These are phyloP conservation scores for Xylaria sp. DNA, from an alignment of 2,329 filamentous ascomycete species.

Conservation along the genomic window DNA sequence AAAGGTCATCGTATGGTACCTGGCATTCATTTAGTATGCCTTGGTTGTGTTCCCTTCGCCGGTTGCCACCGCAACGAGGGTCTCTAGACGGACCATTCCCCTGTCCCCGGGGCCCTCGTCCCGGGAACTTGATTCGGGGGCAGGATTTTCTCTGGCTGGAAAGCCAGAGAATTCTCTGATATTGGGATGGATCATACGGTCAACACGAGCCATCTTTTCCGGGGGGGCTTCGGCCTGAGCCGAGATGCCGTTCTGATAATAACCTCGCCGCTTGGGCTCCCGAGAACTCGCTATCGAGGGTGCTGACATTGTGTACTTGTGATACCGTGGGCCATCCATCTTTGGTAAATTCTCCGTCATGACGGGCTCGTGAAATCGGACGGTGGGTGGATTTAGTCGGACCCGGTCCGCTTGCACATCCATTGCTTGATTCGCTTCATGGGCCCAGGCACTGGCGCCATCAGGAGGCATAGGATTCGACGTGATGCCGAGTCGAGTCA, in stretches of 20 bases:
- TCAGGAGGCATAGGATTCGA: slow-evolving; percentile 60
- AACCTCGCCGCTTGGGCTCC: slow-evolving; percentile 73
- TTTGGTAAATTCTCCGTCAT: slow-evolving; percentile 43
- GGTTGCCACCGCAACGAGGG: slow-evolving; percentile 72
- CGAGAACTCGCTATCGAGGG: slow-evolving; percentile 65
- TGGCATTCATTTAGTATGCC: slow-evolving; percentile 42
- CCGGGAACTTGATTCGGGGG: slow-evolving; percentile 43
- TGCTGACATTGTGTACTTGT: slow-evolving; percentile 70
- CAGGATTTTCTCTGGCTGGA: slow-evolving; percentile 52
- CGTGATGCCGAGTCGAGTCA: slow-evolving; percentile 74
- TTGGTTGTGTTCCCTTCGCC: slow-evolving; percentile 59
- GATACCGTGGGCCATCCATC: slow-evolving; percentile 47
- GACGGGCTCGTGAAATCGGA: slow-evolving; percentile 65
- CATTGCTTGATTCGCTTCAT: slow-evolving; percentile 64
- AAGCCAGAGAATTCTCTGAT: slow-evolving; percentile 63
- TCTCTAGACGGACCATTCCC: slow-evolving; percentile 65
- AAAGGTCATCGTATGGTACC: background rate
- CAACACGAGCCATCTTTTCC: slow-evolving; percentile 58
- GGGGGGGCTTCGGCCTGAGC: slow-evolving; percentile 52
- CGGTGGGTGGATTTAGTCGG: slow-evolving; percentile 57
- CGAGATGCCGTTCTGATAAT: slow-evolving; percentile 70
- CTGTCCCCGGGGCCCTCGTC: slow-evolving; percentile 50
- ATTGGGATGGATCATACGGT: slow-evolving; percentile 68
- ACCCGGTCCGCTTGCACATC: slow-evolving; percentile 64
- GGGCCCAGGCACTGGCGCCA: slow-evolving; percentile 65